These are phyloP conservation scores for Fistulinella prunicolor DNA, from an alignment of 768 basidiomycete genomes.

Conservation along the genomic window DNA sequence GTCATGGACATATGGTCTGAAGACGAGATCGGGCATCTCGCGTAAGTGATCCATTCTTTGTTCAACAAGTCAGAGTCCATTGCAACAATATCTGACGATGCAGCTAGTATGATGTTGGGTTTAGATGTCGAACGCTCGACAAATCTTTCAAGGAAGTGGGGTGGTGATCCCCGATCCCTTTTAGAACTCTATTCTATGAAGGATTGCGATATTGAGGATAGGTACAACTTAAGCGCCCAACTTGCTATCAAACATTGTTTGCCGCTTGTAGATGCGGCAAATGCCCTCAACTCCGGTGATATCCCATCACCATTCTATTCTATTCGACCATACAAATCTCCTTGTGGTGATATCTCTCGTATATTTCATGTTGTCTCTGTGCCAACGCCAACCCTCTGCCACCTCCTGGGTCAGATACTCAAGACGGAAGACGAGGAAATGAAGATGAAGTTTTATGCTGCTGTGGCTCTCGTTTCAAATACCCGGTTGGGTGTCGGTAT, in stretches of 20 bases:
- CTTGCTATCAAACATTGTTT: neutral
- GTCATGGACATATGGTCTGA: no score
- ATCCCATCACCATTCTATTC: neutral
- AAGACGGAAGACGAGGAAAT: neutral
- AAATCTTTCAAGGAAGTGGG: neutral
- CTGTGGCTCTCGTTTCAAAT: no score
- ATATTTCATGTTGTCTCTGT: neutral
- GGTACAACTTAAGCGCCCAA: neutral
- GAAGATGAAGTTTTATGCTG: neutral
- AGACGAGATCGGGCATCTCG: no score
- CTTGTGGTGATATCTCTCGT: neutral
- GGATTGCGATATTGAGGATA: neutral
- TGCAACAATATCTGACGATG: neutral
- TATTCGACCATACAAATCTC: neutral
- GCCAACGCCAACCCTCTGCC: neutral
- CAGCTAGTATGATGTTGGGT: neutral
- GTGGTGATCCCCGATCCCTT: neutral
- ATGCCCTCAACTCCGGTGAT: neutral
- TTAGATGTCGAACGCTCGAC: neutral
- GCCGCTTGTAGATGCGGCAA: neutral
- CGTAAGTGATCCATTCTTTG: neutral
- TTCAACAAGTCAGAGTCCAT: no score
- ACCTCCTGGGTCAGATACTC: neutral
- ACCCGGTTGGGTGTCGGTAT: no score
- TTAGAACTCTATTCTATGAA: neutral